Evolutionary conservation across 2,329 filamentous ascomycete genomes (phyloP).

Genomic region (Arthroderma sp.): DNA sequence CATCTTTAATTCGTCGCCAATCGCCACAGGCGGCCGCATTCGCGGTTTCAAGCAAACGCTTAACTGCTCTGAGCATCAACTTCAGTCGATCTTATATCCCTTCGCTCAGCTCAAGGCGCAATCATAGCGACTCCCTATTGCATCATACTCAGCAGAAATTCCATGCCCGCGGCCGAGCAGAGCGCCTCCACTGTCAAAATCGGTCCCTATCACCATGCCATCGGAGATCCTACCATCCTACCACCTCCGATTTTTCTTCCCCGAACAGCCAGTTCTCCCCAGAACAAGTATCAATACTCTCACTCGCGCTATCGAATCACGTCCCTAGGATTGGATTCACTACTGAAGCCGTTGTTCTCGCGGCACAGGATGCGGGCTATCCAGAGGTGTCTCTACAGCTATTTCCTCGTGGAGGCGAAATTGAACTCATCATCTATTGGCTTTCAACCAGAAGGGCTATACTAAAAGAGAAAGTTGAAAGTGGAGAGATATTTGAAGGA

Average conservation of each 20-base stretch:
- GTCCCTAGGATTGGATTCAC: slow-evolving; percentile 79
- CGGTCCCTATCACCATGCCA: neutral
- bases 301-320: slow-evolving; percentile 58
- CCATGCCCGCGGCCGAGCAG: neutral
- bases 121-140: slow-evolving; percentile 50
- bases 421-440: slow-evolving; percentile 56
- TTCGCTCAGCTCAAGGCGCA: slow-evolving; percentile 37
- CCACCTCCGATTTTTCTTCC: slow-evolving; percentile 33
- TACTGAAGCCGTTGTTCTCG: slow-evolving; percentile 56
- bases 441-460: slow-evolving; percentile 31
- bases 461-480: slow-evolving; percentile 24
- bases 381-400: slow-evolving; percentile 75
- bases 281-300: slow-evolving; percentile 63
- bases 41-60: neutral
- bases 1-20: neutral
- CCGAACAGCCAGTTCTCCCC: slow-evolving; percentile 43
- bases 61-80: neutral
- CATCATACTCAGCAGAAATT: slow-evolving; percentile 15
- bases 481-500: slow-evolving; percentile 7
- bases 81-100: neutral
- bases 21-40: neutral
- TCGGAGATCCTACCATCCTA: slow-evolving; percentile 43
- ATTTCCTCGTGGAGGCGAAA: slow-evolving; percentile 65
- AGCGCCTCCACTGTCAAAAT: neutral
- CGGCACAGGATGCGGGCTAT: slow-evolving; percentile 73